Base-by-base conservation (phyloP, 1,284 basidiomycete genomes). In the Blastosporella zonata region DNA sequence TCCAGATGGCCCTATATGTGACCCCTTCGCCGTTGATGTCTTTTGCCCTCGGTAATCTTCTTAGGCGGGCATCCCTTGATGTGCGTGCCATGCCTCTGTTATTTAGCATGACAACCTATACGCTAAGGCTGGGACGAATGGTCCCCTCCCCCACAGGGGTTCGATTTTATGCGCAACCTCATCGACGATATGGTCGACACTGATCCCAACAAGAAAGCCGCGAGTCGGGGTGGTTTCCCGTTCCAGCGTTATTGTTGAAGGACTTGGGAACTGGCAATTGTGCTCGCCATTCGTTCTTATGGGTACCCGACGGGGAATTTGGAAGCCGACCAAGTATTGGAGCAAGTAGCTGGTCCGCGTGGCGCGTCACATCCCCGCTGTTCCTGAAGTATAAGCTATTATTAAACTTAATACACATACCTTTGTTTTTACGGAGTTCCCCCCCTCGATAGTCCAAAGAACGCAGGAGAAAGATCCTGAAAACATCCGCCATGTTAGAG, bases 1-100 rank as follows among this genome's bases (percentile, higher is more conserved):
- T 3, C 41, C 38, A 1, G 29, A 42, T 3, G 47, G 54, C 12
- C 21, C 29, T 5, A 57, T 49, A 2, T 55, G 59, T 22, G 50
- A 71, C 42, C 67, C 68, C 0, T 70, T 69, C 31, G 59, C 60
- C 0, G 64, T 64, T 0, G 70, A 71, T 37, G 51, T 71, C 0
- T 71, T 66, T 43, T 65, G 61, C n/a, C 28, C 46, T 69, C 1
- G 68, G 69, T 0, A 68, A 68, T 15, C 23, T 60, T 1, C 10
- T 27, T 5, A 27, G 25, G 25, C 25, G 10, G 10, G 5, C 5
- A 6, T 27, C 10, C 25, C 25, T 27, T 27, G 25, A 27, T 27
- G 25, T 27, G 25, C 25, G 25, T 27, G 10, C n/a, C 10, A 27
- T 27, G 25, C 25, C 10, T 6, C 25, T 27, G 10, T 27, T 27